Base-by-base conservation (phyloP, 805 yeast genomes). In the Ogataea naganishii region DNA sequence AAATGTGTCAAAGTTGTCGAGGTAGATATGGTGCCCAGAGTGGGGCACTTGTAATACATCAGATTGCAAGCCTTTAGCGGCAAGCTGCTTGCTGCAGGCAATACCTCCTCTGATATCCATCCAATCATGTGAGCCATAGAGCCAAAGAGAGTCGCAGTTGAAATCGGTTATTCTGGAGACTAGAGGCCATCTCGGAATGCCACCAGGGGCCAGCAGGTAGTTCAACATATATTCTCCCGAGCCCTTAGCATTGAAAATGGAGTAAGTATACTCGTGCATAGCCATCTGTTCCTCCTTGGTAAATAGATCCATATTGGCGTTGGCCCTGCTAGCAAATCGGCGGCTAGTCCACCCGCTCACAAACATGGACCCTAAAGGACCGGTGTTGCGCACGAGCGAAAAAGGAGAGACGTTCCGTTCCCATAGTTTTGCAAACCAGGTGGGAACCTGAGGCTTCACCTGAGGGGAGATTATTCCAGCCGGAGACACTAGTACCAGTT, bases 211-310 rank as follows among this genome's bases (percentile, higher is more conserved):
- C 15, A 89, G 58, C 13, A 86, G 62, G 47, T 80, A 81, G 41
- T 84, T 81, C 40, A 92, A 61, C 64, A 89, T 77, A 51, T 89
- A 89, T 56, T 89, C 98, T 6, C 97, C 97, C 0, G 94, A 82
- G 0, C 98, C 98, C 4, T 66, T 72, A 6, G 83, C 79, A 40
- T 78, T 82, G 63, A 92, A 92, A 9, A 88, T 83, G 4, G 77
- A 72, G 53, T 89, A 88, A 0, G 89, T 63, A 51, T 92, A 92
- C 40, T 65, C 63, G 47, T 92, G 97, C 40, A 89, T 58, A 5
- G 72, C 60, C 14, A 55, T 52, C 14, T 66, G 54, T 44, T 77
- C 79, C 3, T 34, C 35, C 6, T 53, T 38, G 2, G 61, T 46
- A 23, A 83, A 57, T 7, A 47, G 36, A 11, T 37, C 29, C 9